Evolutionary conservation across 169 alveolate species (phyloP), one percentile per base, ranked within the genome.

Genomic region (Plasmodium reichenowi): DNA sequence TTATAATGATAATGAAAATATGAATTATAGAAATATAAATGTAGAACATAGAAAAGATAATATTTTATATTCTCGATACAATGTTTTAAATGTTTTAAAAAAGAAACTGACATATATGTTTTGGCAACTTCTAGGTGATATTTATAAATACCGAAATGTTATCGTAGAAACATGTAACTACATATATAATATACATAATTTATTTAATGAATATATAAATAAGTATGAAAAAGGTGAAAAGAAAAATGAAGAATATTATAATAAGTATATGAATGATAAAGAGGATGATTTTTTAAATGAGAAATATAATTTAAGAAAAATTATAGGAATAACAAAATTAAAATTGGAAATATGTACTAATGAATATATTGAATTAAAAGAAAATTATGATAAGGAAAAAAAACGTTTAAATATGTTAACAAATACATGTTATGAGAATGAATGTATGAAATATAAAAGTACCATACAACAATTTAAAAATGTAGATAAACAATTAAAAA

Each of bases 51-150:
- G 9, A 32, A 7, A 32, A 32, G 8, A 32, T 32, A 7, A 32
- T 5, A 5, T 32, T 32, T 0, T 32, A 32, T 32, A 32, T 7
- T 3, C 45, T 4, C 45, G 9, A 32, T 32, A 32, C 8, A 32
- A 32, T 32, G 0, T 32, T 9, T 56, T 45, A 70, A 56, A 20
- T 7, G 17, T 15, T 7, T 20, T 75, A 75, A 75, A 75, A 50
- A 75, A 75, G 47, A 38, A 75, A 63, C 45, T 75, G 13, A 75
- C 88, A 20, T 48, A 75, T 32, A 63, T 48, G 3, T 75, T 75
- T 48, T 75, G 88, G 88, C 38, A 26, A 29, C 63, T 75, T 7
- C 22, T 75, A 47, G 88, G 88, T 13, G 88, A 75, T 62, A 75
- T 63, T 3, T 75, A 75, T 52, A 75, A 47, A 63, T 75, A 75